Conservation (phyloP, 257 asterid genomes). For the Jacaranda copaia region DNA sequence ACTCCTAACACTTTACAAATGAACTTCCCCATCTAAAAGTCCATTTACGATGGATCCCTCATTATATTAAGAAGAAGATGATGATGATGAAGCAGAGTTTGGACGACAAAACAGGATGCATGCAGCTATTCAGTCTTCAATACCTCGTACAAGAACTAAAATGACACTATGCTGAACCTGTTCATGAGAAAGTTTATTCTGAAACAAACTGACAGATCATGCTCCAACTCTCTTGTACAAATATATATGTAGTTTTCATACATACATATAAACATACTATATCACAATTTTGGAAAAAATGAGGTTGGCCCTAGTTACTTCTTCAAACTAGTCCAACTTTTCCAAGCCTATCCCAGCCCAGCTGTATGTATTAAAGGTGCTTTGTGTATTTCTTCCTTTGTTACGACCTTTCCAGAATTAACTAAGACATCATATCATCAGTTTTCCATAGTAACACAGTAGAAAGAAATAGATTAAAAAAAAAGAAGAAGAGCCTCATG, state of each 20-base stretch:
- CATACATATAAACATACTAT: conserved; percentile 38
- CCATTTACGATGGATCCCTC: too few species aligned
- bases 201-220: conserved; percentile 4
- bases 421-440: conserved; percentile 22
- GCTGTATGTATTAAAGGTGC: not conserved
- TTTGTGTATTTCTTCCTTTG: not conserved
- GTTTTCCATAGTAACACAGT: conserved; percentile 7
- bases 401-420: conserved; percentile 32
- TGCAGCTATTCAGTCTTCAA: too few species aligned
- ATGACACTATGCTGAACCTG: not conserved
- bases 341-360: not conserved
- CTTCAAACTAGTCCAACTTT: too few species aligned
- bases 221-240: conserved; percentile 36
- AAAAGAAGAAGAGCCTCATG: conserved; percentile 47
- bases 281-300: conserved; percentile 32
- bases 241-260: conserved; percentile 38
- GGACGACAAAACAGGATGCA: too few species aligned
- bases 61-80: too few species aligned
- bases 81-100: too few species aligned
- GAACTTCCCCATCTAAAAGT: too few species aligned
- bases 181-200: not conserved
- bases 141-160: not conserved
- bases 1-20: too few species aligned
- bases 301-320: too few species aligned
- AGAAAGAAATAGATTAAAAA: not conserved